phyloP scores from a whole-genome alignment of 352 stramenopile genomes.

The Phytophthora vignae region DNA sequence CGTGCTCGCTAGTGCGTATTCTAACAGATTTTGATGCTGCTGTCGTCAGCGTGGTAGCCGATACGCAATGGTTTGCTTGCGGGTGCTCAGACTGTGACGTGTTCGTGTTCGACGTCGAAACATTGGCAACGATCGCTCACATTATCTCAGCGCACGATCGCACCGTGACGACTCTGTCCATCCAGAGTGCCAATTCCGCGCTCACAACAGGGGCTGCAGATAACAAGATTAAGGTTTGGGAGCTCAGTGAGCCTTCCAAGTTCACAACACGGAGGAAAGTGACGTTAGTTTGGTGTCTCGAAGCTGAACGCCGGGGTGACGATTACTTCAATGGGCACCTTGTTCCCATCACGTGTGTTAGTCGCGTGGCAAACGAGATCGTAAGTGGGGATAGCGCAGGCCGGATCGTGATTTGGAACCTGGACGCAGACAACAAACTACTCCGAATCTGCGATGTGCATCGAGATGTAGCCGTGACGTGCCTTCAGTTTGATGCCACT shows the following conservation, averaged over 20 bases:
- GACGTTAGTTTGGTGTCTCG: constrained; percentile 46
- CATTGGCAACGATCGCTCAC: constrained; percentile 52
- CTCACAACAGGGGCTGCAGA: constrained; percentile 70
- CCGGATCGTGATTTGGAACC: constrained; percentile 73
- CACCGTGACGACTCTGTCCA: constrained; percentile 53
- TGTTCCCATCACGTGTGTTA: constrained; percentile 61
- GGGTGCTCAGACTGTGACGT: constrained; percentile 77
- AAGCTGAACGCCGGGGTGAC: constrained; percentile 48
- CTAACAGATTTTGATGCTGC: constrained; percentile 75
- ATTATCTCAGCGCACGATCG: constrained; percentile 64
- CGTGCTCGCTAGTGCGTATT: constrained; percentile 53
- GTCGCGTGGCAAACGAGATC: constrained; percentile 72
- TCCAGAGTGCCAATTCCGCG: constrained; percentile 54
- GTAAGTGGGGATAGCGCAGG: constrained; percentile 75
- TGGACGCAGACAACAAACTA: constrained; percentile 69
- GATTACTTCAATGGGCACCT: constrained; percentile 65
- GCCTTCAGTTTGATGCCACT: constrained; percentile 81
- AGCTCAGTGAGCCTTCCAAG: constrained; percentile 38
- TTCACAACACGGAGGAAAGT: constrained; percentile 43
- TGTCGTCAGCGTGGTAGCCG: constrained; percentile 73
- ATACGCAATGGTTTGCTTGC: constrained; percentile 61
- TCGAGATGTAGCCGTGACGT: constrained; percentile 54
- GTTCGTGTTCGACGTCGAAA: constrained; percentile 65
- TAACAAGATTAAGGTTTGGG: constrained; percentile 73
- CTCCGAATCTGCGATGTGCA: constrained; percentile 71